These are phyloP conservation scores for Chlorella sp. DNA, from an alignment of 139 green algal genomes.

Conservation along the genomic window DNA sequence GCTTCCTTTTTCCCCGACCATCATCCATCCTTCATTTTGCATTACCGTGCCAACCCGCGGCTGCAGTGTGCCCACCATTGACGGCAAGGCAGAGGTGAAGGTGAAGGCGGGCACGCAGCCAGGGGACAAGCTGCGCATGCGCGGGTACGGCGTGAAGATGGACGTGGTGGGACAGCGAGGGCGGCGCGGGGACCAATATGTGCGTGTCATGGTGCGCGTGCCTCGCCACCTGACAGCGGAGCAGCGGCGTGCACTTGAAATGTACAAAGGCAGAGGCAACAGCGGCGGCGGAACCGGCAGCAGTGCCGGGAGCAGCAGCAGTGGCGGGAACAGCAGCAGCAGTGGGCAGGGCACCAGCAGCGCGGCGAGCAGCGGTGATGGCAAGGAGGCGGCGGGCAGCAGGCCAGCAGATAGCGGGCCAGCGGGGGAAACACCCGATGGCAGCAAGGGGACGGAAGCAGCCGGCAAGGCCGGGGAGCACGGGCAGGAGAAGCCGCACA, in stretches of 20 bases:
- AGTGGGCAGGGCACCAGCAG: neutral
- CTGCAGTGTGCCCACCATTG: conserved; percentile 68
- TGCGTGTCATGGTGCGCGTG: conserved; percentile 55
- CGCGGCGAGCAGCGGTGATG: neutral
- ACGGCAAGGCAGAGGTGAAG: conserved; percentile 59
- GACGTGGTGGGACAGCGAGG: conserved; percentile 35
- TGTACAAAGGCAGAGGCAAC: neutral
- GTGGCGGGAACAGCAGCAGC: neutral
- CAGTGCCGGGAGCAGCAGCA: neutral
- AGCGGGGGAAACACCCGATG: no score
- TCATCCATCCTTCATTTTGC: neutral
- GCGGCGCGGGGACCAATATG: conserved; percentile 69
- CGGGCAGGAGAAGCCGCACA: neutral
- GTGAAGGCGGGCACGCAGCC: conserved; percentile 69
- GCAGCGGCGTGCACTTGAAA: conserved; percentile 25
- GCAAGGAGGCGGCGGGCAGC: neutral
- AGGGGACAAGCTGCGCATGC: conserved; percentile 73
- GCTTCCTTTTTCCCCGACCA: no score
- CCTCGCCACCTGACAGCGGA: conserved; percentile 7
- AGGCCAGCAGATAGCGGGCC: neutral
- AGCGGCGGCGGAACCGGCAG: neutral
- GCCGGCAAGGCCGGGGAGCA: neutral
- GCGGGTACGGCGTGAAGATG: conserved; percentile 67
- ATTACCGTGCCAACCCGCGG: neutral
- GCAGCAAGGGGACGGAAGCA: neutral